Evolutionary conservation across 164 flowering plant species (phyloP).

Genomic region (Malania oleifera): DNA sequence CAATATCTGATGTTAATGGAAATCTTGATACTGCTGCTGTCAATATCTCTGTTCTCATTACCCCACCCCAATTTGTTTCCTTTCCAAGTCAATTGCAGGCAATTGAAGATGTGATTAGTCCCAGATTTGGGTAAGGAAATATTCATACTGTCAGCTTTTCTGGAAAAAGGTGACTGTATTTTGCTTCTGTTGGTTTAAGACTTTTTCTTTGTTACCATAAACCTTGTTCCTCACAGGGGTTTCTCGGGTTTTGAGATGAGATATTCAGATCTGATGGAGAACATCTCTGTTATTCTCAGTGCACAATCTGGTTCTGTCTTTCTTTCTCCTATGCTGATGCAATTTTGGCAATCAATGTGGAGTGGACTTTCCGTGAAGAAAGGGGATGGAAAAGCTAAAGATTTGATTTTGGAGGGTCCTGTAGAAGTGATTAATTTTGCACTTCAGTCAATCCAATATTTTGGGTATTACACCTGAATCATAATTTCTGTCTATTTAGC

Average conservation of each 20-base stretch:
- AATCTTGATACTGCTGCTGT: constrained; percentile 58
- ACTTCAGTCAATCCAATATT: constrained; percentile 78
- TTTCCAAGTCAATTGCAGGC: constrained; percentile 64
- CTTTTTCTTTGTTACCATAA: not conserved
- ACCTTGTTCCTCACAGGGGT: constrained; percentile 50
- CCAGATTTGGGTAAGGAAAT: constrained; percentile 58
- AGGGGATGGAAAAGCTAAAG: constrained; percentile 28
- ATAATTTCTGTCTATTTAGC: not conserved
- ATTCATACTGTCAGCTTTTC: not conserved
- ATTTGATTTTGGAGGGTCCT: constrained; percentile 53
- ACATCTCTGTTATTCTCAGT: constrained; percentile 59
- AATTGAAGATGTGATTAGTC: constrained; percentile 68
- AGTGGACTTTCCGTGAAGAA: constrained; percentile 30
- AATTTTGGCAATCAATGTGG: constrained; percentile 56
- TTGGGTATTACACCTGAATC: constrained; percentile 49
- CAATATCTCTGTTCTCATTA: constrained; percentile 48
- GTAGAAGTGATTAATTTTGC: constrained; percentile 64
- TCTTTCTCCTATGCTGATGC: constrained; percentile 68
- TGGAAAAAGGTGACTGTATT: too few species aligned
- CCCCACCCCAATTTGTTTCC: constrained; percentile 77
- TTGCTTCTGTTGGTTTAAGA: too few species aligned
- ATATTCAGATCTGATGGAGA: constrained; percentile 70
- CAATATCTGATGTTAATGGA: constrained; percentile 59
- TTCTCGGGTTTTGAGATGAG: constrained; percentile 63
- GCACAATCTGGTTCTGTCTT: constrained; percentile 53